Base-by-base conservation (phyloP, 495 filamentous ascomycete genomes). In the Aspergillus funiculosus region DNA sequence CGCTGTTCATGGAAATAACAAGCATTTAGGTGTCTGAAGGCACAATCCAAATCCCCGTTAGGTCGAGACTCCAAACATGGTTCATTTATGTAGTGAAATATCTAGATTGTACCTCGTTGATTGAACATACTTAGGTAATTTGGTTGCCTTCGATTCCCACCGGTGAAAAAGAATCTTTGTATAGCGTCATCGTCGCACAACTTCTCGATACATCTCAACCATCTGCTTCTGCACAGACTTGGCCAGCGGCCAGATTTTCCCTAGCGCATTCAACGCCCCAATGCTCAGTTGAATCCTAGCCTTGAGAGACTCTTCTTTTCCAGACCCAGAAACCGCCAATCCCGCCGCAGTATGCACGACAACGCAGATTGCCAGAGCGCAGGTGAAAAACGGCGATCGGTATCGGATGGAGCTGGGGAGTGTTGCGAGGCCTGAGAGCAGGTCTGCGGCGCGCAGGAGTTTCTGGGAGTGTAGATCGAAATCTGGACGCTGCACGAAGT, bases 321-420 rank as follows among this genome's bases (percentile, higher is more conserved):
- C 66, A 76, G 68, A 77, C 79, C 43, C 73, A 73, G 46, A 72
- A 1, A 75, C 69, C 9, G 41, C 37, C 5, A 48, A 21, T 9
- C 39, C 27, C 5, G 68, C 67, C 4, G 67, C 63, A 0, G 74
- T 60, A 42, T 77, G 69, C 3, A 75, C 71, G 2, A 74, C 58
- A 1, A 66, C 63, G 7, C 60, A 65, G 49, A 75, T 61, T 20
- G 69, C 64, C 27, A 89, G 64, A 6, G 84, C 79, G 58, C 84
- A 89, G 4, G 78, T 85, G 64, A 89, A 85, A 62, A 90, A 86
- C 22, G 87, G 85, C 6, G 83, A 85, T 60, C 88, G 84, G 43
- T 69, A 74, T 4, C 75, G 66, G 14, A 88, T 64, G 1, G 80
- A 66, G 6, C 74, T 74, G 13, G 85, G 82, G n/a, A 87, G 78